Percentiles rank a stretch among this genome's conserved stretches.
These are phyloP conservation scores for Neurospora discreta DNA, from an alignment of 495 filamentous ascomycete genomes.

Conservation along the genomic window DNA sequence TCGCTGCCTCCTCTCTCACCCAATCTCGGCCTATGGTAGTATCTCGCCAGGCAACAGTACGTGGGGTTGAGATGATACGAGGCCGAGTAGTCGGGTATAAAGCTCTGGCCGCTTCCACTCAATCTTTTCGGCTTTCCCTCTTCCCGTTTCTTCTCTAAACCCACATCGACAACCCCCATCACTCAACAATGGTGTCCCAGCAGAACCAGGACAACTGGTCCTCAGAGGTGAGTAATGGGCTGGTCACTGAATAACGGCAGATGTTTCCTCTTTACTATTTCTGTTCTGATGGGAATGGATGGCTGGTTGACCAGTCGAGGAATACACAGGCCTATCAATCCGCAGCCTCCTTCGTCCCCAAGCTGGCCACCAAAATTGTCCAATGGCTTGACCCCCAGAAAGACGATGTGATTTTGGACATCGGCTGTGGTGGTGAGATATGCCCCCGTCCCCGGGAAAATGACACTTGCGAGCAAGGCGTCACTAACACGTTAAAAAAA, in stretches of 20 bases:
- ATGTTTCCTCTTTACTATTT: not conserved
- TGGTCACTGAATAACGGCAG: not conserved
- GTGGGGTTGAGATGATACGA: not conserved
- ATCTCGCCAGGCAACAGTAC: not conserved
- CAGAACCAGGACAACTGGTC: slow-evolving; percentile 47
- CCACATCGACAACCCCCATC: not conserved
- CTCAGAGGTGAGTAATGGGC: slow-evolving; percentile 38
- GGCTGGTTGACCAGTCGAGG: not conserved
- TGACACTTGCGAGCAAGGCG: not conserved
- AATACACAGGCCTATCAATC: slow-evolving; percentile 44
- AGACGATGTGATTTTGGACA: slow-evolving; percentile 55
- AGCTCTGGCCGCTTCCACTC: not conserved
- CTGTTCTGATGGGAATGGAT: not conserved
- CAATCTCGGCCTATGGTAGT: not conserved
- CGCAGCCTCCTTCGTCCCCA: slow-evolving; percentile 62
- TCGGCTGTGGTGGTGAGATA: slow-evolving; percentile 56
- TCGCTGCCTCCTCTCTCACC: not conserved
- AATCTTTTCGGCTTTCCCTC: not conserved
- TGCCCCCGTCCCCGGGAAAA: not conserved
- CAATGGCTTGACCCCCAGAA: slow-evolving; percentile 50
- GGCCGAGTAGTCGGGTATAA: not conserved
- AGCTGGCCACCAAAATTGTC: slow-evolving; percentile 53
- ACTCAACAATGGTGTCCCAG: slow-evolving; percentile 15
- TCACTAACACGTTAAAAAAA: not conserved
- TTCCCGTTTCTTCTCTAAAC: not conserved